Evolutionary conservation across 352 stramenopile species (phyloP).

Genomic region (Thalassiosira ordinaria): DNA sequence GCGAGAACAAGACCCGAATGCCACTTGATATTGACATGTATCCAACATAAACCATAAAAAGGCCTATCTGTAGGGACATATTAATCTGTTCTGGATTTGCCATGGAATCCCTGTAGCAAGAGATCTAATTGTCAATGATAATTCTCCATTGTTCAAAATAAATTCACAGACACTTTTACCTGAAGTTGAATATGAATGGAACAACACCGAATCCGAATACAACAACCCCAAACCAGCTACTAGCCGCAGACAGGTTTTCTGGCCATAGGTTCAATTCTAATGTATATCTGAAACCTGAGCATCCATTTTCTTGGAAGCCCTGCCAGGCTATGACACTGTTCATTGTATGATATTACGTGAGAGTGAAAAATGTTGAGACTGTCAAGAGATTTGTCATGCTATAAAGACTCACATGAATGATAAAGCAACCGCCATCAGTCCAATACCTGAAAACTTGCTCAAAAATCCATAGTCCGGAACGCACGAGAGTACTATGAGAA

Average conservation of each 20-base stretch:
- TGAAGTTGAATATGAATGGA: constrained; percentile 78
- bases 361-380: no score
- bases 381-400: no score
- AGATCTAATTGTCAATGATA: neutral
- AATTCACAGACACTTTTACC: constrained; percentile 5
- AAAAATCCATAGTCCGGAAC: constrained; percentile 64
- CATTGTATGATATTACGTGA: no score
- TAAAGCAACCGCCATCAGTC: constrained; percentile 56
- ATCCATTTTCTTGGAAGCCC: constrained; percentile 33
- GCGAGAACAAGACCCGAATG: constrained; percentile 67
- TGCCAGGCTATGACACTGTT: constrained; percentile 33
- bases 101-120: constrained; percentile 66
- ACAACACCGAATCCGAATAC: constrained; percentile 81
- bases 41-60: constrained; percentile 59
- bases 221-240: constrained; percentile 74
- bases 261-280: constrained; percentile 49
- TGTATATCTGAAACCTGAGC: constrained; percentile 16
- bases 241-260: constrained; percentile 48
- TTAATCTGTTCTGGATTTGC: constrained; percentile 47
- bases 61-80: constrained; percentile 45
- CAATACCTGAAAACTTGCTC: constrained; percentile 62
- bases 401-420: constrained; percentile 50
- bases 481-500: constrained; percentile 60
- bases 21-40: constrained; percentile 71
- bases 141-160: neutral